Base-by-base conservation (phyloP, 1,139 yeast species). In the Chernovozyma aurita region DNA sequence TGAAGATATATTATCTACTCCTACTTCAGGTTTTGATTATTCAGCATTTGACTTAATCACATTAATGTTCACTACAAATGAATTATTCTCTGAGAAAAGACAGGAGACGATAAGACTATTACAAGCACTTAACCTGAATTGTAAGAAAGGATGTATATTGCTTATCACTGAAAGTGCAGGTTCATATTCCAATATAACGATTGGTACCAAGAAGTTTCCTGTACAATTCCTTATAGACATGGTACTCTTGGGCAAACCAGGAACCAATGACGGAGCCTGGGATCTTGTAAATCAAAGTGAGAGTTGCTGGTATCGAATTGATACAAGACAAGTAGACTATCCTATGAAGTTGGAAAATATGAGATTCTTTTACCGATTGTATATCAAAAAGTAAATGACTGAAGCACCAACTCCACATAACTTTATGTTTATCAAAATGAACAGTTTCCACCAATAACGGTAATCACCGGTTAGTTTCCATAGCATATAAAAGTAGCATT, bases 131-230 rank as follows among this genome's bases (percentile, higher is more conserved):
- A 80, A 66, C 43, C 43, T 47, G 18, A 47, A 51, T 38, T 85
- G 85, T 54, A 53, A 53, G 29, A 41, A 57, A 1, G 94, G 88
- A 0, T 59, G 86, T 14, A 58, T 74, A 25, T 59, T 87, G 27
- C 64, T 87, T 33, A 77, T 87, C 28, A 78, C 86, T 1, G 96
- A 87, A 51, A 82, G 94, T 60, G 96, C 96, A 0, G 96, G 96
- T 0, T 84, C 95, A 3, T 87, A 81, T 56, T 85, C 95, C 1
- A 82, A 85, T 50, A 83, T 87, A 31, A 73, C 78, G 2, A 71
- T 87, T 26, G 95, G 95, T 1, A 59, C 76, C 21, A 85, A 80
- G 52, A 74, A 66, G 45, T 87, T 87, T 60, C 96, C 96, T 0
- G 82, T 87, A 2, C 90, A 85, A 47, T 85, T 83, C 48, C 65